Evolutionary conservation across 768 basidiomycete species (phyloP), one percentile per base, ranked within the genome.

Genomic region (Boletus bicolor): DNA sequence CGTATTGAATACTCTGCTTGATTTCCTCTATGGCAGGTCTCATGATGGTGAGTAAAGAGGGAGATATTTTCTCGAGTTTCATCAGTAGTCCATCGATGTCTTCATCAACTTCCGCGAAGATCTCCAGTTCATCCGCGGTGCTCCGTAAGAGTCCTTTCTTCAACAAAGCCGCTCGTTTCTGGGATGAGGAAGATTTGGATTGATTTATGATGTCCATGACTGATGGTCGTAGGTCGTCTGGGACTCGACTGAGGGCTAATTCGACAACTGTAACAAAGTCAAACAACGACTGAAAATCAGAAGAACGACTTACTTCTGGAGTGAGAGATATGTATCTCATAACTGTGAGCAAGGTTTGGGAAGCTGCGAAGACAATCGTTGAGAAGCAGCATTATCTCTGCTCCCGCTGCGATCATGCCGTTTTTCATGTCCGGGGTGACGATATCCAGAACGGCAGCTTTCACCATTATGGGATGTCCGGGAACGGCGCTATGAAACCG

Each of bases 381-480:
- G 15, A 84, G 80, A 15, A 93, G 76, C 3, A 85, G 76, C 46
- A 94, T 81, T 2, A 86, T 73, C 68, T 94, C 92, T 10, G 87
- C 89, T 8, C 81, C 82, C 15, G 90, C 85, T 10, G 87, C 89
- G 26, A 81, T 70, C 9, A 84, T 81, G 2, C 89, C 87, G 21
- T 72, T 77, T 41, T 73, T 75, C 35, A 87, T 64, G 63, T 93
- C 91, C 0, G 84, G 83, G 11, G 87, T 87, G 57, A 94, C 87
- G 50, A 94, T 91, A 68, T 94, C 91, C 58, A 92, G 85, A 21
- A 89, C 79, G 0, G 91, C 91, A 0, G 85, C 88, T 64, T 90
- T 91, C 51, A 79, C 77, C 46, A 79, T 76, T 58, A 82, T 83
- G 0, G 90, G 91, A 67, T 92, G 91, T 3, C 89, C 90, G 4